phyloP scores from a whole-genome alignment of 257 asterid species.

The Petrea volubilis region DNA sequence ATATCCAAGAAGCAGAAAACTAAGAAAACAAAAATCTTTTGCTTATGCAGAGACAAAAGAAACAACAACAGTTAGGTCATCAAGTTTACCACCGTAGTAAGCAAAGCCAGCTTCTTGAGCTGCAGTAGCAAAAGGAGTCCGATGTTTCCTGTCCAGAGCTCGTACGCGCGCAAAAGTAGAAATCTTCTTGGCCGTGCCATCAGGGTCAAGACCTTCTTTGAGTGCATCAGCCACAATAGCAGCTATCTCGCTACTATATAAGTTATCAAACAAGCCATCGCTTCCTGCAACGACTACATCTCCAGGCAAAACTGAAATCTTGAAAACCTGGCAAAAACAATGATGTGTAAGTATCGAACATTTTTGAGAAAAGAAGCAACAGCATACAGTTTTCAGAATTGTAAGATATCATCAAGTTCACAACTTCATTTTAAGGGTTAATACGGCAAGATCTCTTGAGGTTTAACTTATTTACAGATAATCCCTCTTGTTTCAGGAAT shows the following conservation, averaged over 20 bases:
- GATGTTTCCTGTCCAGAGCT: constrained; percentile 54
- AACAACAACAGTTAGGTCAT: constrained; percentile 76
- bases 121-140: constrained; percentile 67
- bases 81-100: constrained; percentile 78
- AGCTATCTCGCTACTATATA: constrained; percentile 58
- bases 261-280: constrained; percentile 84
- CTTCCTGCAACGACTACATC: constrained; percentile 84
- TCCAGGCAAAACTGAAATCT: constrained; percentile 58
- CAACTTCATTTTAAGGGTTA: background rate
- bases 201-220: constrained; percentile 51
- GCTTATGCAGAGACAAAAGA: constrained; percentile 44
- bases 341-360: background rate
- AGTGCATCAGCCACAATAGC: constrained; percentile 56
- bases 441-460: background rate
- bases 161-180: constrained; percentile 62
- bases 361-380: background rate
- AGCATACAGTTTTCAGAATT: background rate
- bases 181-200: constrained; percentile 59
- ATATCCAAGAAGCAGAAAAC: background rate
- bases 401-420: background rate
- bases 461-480: background rate
- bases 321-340: constrained; percentile 50
- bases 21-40: background rate
- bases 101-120: constrained; percentile 74
- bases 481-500: too few species aligned